Evolutionary conservation across 73 alveolate genomes (phyloP), one percentile per base, ranked within the genome.

Genomic region (Breviolum minutum): DNA sequence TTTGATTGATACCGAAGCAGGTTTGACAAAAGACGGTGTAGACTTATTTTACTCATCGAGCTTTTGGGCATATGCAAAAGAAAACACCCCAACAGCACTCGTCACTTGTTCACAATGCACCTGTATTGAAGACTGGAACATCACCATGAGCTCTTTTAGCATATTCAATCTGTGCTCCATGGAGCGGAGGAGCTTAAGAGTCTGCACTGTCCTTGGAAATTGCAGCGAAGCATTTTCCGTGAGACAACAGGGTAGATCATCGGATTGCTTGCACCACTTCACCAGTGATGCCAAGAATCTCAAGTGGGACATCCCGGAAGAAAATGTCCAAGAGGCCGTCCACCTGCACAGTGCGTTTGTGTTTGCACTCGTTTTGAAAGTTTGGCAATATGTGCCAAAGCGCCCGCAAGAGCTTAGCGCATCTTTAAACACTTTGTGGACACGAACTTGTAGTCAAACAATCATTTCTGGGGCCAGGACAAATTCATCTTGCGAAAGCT

Each of bases 221-320:
- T 77, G 63, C 87, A 77, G 63, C 16, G 63, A 77, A 24, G 10
- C 87, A 7, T 29, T 77, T 77, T 10, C 63, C 30, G 87, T 77
- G 26, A 9, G 13, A n/a, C n/a, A n/a, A n/a, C n/a, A n/a, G 63
- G 32, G 62, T 6, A 40, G 54, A 9, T n/a, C 24, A 9, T n/a
- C 24, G 61, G 87, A n/a, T 29, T 24, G 16, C 16, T 77, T 24
- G 24, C 77, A 68, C 77, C 77, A 17, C 24, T 22, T 68, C 17
- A 22, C 4, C 24, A 68, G 14, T n/a, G 63, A 61, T 48, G 11
- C 86, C 95, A 61, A 68, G 95, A 27, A 68, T 29, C 95, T 88
- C 95, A n/a, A 88, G 95, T 26, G 95, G 95, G 29, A 88, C 85
- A 88, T 88, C 95, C 26, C 95, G 95, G 85, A 88, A 88, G 95